phyloP scores from a whole-genome alignment of 2,329 filamentous ascomycete species.

The Emmonsiellopsis sp. region DNA sequence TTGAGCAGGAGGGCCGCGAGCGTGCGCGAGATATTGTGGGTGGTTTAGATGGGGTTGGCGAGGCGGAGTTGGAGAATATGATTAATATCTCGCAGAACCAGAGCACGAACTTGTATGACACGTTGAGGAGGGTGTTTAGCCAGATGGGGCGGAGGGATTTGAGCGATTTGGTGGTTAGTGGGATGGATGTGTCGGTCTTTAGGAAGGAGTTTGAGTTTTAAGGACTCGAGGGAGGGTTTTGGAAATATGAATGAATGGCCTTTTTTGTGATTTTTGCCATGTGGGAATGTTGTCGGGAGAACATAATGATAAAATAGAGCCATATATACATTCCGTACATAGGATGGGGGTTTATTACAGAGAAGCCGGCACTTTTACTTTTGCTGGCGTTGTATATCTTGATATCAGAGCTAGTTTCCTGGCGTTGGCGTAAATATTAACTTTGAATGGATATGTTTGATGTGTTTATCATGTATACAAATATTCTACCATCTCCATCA shows the following conservation, averaged over 20 bases:
- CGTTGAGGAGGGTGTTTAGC: slow-evolving; percentile 84
- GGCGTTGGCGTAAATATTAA: no score
- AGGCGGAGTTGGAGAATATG: slow-evolving; percentile 75
- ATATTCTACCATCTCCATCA: no score
- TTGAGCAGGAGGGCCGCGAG: slow-evolving; percentile 75
- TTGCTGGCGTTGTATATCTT: no score
- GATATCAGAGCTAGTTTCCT: no score
- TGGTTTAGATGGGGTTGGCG: slow-evolving; percentile 50
- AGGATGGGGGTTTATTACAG: no score
- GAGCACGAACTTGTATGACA: slow-evolving; percentile 95
- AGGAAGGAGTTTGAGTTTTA: slow-evolving; percentile 84
- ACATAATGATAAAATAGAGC: no score
- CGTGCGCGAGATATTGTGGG: slow-evolving; percentile 72
- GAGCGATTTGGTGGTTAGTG: slow-evolving; percentile 75
- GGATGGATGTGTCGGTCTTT: slow-evolving; percentile 86
- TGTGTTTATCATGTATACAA: no score
- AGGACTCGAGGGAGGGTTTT: slow-evolving; percentile 9
- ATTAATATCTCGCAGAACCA: slow-evolving; percentile 74
- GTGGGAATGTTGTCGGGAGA: no score
- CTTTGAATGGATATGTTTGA: no score
- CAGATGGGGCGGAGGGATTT: slow-evolving; percentile 89
- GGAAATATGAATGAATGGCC: neutral
- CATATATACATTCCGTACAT: no score
- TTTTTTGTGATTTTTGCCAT: no score
- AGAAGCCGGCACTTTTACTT: no score